Evolutionary conservation across 805 yeast species (phyloP).

Genomic region (Wickerhamomyces queroliae): DNA sequence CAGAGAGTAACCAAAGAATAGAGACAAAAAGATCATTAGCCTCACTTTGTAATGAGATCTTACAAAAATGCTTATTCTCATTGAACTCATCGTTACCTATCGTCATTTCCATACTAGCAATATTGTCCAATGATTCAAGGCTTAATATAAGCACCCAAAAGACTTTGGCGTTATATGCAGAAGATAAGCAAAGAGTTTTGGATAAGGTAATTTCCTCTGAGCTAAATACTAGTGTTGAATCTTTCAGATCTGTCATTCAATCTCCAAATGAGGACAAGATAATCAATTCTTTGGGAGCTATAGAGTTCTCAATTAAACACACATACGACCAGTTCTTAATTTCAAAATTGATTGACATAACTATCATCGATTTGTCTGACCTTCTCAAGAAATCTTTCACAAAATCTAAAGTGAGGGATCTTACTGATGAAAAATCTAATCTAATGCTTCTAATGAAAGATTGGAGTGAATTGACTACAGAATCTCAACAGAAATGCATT

Average conservation of each 20-base stretch:
- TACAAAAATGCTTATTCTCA: constrained; percentile 28
- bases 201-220: constrained; percentile 11
- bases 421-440: constrained; percentile 6
- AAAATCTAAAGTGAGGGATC: constrained; percentile 6
- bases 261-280: constrained; percentile 21
- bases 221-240: constrained; percentile 11
- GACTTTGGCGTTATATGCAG: constrained; percentile 7
- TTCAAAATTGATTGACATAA: constrained; percentile 10
- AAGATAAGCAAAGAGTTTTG: constrained; percentile 6
- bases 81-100: constrained; percentile 31
- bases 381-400: constrained; percentile 8
- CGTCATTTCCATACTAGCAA: constrained; percentile 28
- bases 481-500: constrained; percentile 9
- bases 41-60: constrained; percentile 24
- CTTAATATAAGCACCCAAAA: constrained; percentile 7
- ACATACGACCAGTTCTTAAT: constrained; percentile 7
- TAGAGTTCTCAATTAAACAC: constrained; percentile 10
- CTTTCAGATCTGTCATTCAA: constrained; percentile 15
- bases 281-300: constrained; percentile 12
- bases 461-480: not conserved
- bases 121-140: constrained; percentile 15
- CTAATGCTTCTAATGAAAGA: constrained; percentile 17
- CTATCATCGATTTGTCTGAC: constrained; percentile 17
- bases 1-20: constrained; percentile 21
- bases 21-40: constrained; percentile 29